Evolutionary conservation across 257 asterid species (phyloP), one percentile per base, ranked within the genome.

Genomic region (Coffea eugenioides): DNA sequence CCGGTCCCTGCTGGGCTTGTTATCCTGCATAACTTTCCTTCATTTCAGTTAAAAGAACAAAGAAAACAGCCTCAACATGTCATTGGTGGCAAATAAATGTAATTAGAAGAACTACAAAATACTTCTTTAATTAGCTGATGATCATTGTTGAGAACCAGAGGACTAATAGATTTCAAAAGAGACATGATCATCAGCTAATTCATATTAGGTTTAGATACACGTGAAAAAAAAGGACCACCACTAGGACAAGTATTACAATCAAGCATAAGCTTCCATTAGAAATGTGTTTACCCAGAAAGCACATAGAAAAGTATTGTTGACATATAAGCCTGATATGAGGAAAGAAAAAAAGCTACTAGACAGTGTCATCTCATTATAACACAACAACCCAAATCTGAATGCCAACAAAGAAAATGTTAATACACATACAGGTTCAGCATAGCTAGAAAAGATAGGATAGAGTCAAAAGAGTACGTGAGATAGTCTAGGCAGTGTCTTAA

Each of bases 1-100:
- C 76, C 97, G 91, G 85, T 92, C 97, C 68, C 85, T 85, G 71
- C 83, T 67, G 83, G 91, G 88, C 88, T 86, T 82, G 84, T 66
- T 86, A 77, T 92, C 97, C 97, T 92, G 81, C n/a, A 69, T 54
- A 77, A 73, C 79, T 79, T 68, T 78, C 36, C 39, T 36, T 59
- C 56, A 61, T 80, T 80, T 74, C 81, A 83, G 79, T 75, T 62
- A 61, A 67, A 52, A 27, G 31, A 73, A 51, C 52, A 39, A 74
- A 51, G 48, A 56, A 71, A 43, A n/a, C 51, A 25, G 14, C 72
- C 74, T 48, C 71, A 69, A 49, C 45, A 45, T 41, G 77, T 39
- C 69, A 27, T 18, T 39, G 61, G 69, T 31, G 43, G 68, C 67
- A 72, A 73, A 77, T 31, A 67, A 6, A 67, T 15, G 21, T 20